These are phyloP conservation scores for Fusarium metavorans DNA, from an alignment of 2,329 filamentous ascomycete species.

Conservation along the genomic window DNA sequence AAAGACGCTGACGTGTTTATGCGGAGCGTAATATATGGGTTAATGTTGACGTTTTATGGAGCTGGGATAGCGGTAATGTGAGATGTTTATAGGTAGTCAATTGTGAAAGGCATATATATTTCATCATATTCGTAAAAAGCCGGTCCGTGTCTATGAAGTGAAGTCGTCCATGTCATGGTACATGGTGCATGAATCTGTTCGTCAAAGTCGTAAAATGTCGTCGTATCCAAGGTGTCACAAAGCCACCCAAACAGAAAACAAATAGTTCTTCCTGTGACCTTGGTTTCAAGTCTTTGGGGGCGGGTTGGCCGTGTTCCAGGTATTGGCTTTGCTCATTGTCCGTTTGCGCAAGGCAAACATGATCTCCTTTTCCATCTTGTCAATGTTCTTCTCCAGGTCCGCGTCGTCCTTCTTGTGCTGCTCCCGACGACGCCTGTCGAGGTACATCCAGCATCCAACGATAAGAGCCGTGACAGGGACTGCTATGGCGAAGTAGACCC, in stretches of 20 bases:
- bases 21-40: constrained; percentile 1
- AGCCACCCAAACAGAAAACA: neutral
- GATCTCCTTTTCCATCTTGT: constrained; percentile 68
- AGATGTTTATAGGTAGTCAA: constrained; percentile 16
- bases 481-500: constrained; percentile 74
- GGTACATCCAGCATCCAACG: constrained; percentile 66
- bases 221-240: constrained; percentile 8
- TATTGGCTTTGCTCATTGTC: constrained; percentile 67
- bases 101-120: constrained; percentile 14
- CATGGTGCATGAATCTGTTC: constrained; percentile 25
- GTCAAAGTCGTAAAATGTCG: constrained; percentile 24
- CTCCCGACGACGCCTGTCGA: constrained; percentile 63
- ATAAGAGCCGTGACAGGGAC: constrained; percentile 68
- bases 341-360: constrained; percentile 67
- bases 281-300: constrained; percentile 41
- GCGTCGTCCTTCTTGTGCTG: constrained; percentile 62
- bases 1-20: constrained; percentile 1
- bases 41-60: neutral
- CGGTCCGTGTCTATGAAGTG: constrained; percentile 12
- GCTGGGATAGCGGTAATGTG: neutral
- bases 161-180: constrained; percentile 25
- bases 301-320: constrained; percentile 60
- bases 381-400: constrained; percentile 66
- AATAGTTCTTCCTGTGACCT: neutral
- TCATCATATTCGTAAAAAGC: constrained; percentile 12